Evolutionary conservation across 306 rosid genomes (phyloP), one percentile per base, ranked within the genome.

Genomic region (Dalbergia oliveri): DNA sequence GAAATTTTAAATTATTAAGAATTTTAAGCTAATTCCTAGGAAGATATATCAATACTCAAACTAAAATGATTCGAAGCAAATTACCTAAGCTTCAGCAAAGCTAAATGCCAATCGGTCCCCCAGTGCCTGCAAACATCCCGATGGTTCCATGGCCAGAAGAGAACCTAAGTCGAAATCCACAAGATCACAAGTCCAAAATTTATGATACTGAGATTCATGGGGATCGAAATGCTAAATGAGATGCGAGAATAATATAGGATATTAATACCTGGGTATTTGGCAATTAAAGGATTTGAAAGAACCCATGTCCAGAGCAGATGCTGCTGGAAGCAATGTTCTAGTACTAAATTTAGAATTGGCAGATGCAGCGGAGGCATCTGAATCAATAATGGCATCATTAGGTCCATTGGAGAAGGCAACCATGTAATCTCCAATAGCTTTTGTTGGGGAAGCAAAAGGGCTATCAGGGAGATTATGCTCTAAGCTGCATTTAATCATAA

Each of bases 391-490:
- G 86, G 88, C 81, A 76, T 88, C 97, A 34, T 43, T 79, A 14
- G 87, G 53, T 19, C 77, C 82, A 66, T 70, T 80, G 60, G 88
- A 67, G 84, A 89, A 90, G 72, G 88, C 79, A 43, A 86, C 72
- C 79, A 86, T 33, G 81, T 81, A 85, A 49, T 89, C 87, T 11
- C 84, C 84, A 56, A 81, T 83, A 26, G 88, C 93, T 85, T 95
- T 95, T 9, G 93, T 92, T 5, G 99, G 98, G 37, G 99, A 95
- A 18, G 99, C 99, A 80, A 95, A 95, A 35, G 94, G 99, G 81
- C 96, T 93, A 78, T 95, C 98, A 0, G 99, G 99, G 62, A 95
- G 99, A 73, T 95, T 95, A 69, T 93, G 97, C 87, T 93, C 99
- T 90, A 93, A 93, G 73, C 99, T 95, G 92, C 89, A 87, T 67